phyloP scores from a whole-genome alignment of 2,329 filamentous ascomycete genomes.

The Rutstroemia sydowiana region DNA sequence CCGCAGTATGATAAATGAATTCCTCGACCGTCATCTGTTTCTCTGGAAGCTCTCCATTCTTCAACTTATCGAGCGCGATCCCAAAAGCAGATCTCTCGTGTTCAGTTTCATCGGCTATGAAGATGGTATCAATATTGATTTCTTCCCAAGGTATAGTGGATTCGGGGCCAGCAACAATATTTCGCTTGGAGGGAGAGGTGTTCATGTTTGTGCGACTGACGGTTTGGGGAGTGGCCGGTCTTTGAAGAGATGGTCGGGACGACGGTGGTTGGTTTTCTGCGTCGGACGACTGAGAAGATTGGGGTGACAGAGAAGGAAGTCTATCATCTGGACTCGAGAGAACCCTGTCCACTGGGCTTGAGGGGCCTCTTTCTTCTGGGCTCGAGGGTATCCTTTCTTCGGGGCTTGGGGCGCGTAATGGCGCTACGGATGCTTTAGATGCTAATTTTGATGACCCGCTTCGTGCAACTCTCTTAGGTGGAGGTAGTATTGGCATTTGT shows the following conservation, averaged over 20 bases:
- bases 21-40: conserved; percentile 89
- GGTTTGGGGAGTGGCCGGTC: conserved; percentile 19
- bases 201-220: conserved; percentile 38
- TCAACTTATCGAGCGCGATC: conserved; percentile 40
- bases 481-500: no score
- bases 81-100: conserved; percentile 26
- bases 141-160: conserved; percentile 59
- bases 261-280: conserved; percentile 74
- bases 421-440: conserved; percentile 40
- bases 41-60: conserved; percentile 61
- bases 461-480: conserved; percentile 31
- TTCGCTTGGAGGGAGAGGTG: conserved; percentile 55
- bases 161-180: conserved; percentile 49
- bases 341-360: no score
- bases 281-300: conserved; percentile 61
- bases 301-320: conserved; percentile 32
- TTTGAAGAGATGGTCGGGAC: conserved; percentile 42
- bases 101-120: conserved; percentile 37
- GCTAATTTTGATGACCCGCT: conserved; percentile 37
- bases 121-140: conserved; percentile 67
- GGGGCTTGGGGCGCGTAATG: conserved; percentile 35
- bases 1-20: conserved; percentile 81
- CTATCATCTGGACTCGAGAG: no score
- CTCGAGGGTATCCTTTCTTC: no score
- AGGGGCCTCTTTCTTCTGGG: conserved; percentile 47